Conservation (phyloP, 1,139 yeast genomes). For the Zygosaccharomyces pseudobailii region DNA sequence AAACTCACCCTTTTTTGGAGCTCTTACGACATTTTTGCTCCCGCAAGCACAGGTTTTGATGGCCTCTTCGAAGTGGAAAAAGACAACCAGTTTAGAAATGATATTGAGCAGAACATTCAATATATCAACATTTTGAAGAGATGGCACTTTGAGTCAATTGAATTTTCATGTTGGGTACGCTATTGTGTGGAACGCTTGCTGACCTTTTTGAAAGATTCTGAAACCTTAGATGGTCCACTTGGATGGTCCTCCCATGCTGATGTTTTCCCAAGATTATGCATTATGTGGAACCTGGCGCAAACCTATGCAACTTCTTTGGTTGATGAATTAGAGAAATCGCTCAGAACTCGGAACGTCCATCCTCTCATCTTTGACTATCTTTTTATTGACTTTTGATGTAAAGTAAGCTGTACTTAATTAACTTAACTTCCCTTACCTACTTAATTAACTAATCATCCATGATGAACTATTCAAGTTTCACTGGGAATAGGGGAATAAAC, state of each 20-base stretch:
- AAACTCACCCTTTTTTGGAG: constrained; percentile 12
- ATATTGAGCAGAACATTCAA: constrained; percentile 20
- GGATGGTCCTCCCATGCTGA: constrained; percentile 36
- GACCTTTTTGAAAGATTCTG: constrained; percentile 9
- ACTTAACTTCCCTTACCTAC: too few relatives aligned
- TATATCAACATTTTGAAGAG: constrained; percentile 14
- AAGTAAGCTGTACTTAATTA: neutral
- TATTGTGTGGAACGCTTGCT: constrained; percentile 6
- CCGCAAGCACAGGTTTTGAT: constrained; percentile 16
- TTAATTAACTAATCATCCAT: too few relatives aligned
- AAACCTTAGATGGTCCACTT: constrained; percentile 33
- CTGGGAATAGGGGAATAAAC: too few relatives aligned
- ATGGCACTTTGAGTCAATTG: constrained; percentile 3
- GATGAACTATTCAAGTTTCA: too few relatives aligned
- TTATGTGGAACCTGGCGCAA: constrained; percentile 9
- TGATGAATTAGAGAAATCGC: constrained; percentile 7
- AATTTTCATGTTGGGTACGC: constrained; percentile 6
- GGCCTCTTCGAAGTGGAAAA: constrained; percentile 48
- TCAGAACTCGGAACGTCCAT: constrained; percentile 14
- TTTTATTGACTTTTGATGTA: neutral
- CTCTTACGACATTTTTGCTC: constrained; percentile 16
- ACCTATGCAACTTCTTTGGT: neutral
- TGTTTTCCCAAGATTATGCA: constrained; percentile 17
- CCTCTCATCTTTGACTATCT: constrained; percentile 18
- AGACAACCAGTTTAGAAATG: constrained; percentile 47